A percentile compares a stretch with the other conserved stretches of the same genome.
phyloP scores from a whole-genome alignment of 257 asterid genomes.

The Rhazya stricta region DNA sequence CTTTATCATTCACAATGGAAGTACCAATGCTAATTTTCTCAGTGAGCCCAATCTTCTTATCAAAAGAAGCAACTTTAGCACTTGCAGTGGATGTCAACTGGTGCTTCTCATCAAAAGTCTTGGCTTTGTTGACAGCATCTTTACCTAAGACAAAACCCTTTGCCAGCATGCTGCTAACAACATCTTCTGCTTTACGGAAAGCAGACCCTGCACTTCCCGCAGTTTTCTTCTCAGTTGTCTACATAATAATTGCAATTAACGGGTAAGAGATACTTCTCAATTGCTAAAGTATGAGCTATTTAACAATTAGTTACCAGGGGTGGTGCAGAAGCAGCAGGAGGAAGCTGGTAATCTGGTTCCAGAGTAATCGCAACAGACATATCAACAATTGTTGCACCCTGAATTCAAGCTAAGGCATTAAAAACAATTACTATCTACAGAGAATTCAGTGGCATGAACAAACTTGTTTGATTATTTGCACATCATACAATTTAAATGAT shows the following conservation, averaged over 20 bases:
- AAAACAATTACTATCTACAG: background rate
- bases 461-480: background rate
- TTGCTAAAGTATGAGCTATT: constrained; percentile 6
- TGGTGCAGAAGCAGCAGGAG: constrained; percentile 63
- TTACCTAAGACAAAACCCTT: constrained; percentile 83
- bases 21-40: constrained; percentile 77
- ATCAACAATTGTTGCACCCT: constrained; percentile 97
- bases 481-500: background rate
- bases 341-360: constrained; percentile 75
- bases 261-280: constrained; percentile 16
- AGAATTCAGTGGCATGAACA: background rate
- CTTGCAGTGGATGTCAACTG: constrained; percentile 76
- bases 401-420: constrained; percentile 18
- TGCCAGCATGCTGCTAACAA: constrained; percentile 81
- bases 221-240: constrained; percentile 39
- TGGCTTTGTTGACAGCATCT: constrained; percentile 74
- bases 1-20: constrained; percentile 72
- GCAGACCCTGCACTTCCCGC: constrained; percentile 56
- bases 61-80: constrained; percentile 68
- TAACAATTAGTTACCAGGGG: constrained; percentile 32
- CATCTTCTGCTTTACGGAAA: constrained; percentile 88
- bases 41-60: constrained; percentile 66
- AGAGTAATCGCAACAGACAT: constrained; percentile 56
- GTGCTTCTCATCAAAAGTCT: constrained; percentile 78
- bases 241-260: constrained; percentile 21